phyloP scores from a whole-genome alignment of 208 protist genomes.

The Crithidia thermophila region DNA sequence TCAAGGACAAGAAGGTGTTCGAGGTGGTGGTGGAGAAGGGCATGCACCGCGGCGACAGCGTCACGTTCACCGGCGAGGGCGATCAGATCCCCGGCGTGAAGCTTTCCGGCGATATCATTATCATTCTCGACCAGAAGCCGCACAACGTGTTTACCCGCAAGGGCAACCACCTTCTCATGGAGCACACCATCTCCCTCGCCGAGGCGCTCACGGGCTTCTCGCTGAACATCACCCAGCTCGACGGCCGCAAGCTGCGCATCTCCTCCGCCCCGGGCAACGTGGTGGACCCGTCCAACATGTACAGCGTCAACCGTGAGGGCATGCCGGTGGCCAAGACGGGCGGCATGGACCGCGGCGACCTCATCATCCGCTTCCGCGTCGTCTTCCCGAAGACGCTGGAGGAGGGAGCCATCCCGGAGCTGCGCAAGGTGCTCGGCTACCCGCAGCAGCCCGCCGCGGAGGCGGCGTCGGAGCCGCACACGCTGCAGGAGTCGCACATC shows the following conservation, averaged over 20 bases:
- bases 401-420: conserved; percentile 33
- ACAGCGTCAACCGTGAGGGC: conserved; percentile 89
- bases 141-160: conserved; percentile 95
- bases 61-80: conserved; percentile 96
- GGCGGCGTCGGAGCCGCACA: conserved; percentile 53
- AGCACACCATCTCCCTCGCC: conserved; percentile 88
- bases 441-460: conserved; percentile 43
- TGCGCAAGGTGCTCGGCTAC: conserved; percentile 84
- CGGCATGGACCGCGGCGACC: conserved; percentile 88
- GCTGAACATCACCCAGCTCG: conserved; percentile 92
- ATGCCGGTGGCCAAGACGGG: conserved; percentile 93
- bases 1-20: conserved; percentile 97
- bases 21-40: conserved; percentile 98
- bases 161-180: conserved; percentile 95
- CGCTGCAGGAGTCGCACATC: conserved; percentile 64
- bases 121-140: conserved; percentile 96
- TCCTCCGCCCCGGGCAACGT: conserved; percentile 56
- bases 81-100: conserved; percentile 95
- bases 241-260: conserved; percentile 88
- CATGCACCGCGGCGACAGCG: conserved; percentile 96
- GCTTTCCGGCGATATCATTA: conserved; percentile 97
- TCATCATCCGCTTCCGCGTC: conserved; percentile 92
- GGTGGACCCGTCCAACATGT: conserved; percentile 88
- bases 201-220: conserved; percentile 96
- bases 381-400: conserved; percentile 84